Conservation (phyloP, 371 early-diverging fungal genomes). For the Lichtheimia ornata region DNA sequence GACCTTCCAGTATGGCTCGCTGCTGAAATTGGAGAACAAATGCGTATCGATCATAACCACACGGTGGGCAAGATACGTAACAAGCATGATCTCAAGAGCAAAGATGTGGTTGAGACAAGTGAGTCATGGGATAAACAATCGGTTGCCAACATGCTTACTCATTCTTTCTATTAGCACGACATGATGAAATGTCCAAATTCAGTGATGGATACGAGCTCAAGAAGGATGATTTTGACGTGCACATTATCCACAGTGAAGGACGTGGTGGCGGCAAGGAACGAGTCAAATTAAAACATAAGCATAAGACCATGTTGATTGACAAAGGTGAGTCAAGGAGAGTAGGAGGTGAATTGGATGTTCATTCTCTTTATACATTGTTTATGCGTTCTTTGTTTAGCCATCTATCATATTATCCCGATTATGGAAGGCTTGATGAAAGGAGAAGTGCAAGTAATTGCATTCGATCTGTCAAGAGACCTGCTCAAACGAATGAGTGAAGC, state of each 20-base stretch:
- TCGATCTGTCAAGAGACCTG: constrained; percentile 66
- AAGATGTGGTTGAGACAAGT: constrained; percentile 51
- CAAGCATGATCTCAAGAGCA: constrained; percentile 59
- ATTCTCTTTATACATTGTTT: background rate
- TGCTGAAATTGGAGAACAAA: constrained; percentile 72
- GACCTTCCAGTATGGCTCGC: constrained; percentile 63
- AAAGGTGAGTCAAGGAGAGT: constrained; percentile 49
- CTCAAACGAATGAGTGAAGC: constrained; percentile 58
- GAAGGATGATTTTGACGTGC: constrained; percentile 41
- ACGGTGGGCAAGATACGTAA: constrained; percentile 44
- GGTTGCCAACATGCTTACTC: background rate
- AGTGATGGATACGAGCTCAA: constrained; percentile 37
- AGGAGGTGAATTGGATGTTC: background rate
- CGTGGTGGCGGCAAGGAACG: constrained; percentile 36
- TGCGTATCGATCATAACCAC: constrained; percentile 52
- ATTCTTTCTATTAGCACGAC: background rate
- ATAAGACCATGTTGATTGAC: constrained; percentile 66
- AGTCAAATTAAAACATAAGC: constrained; percentile 70
- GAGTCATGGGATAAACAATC: constrained; percentile 1
- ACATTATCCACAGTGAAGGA: constrained; percentile 43
- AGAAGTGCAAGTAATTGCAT: constrained; percentile 68
- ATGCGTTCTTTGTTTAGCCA: constrained; percentile 37
- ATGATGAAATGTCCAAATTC: constrained; percentile 29
- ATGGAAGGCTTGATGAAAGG: constrained; percentile 54
- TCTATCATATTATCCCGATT: constrained; percentile 53